Evolutionary conservation across 2,329 filamentous ascomycete genomes (phyloP).

Genomic region (Rhytidhysteron rufulum): DNA sequence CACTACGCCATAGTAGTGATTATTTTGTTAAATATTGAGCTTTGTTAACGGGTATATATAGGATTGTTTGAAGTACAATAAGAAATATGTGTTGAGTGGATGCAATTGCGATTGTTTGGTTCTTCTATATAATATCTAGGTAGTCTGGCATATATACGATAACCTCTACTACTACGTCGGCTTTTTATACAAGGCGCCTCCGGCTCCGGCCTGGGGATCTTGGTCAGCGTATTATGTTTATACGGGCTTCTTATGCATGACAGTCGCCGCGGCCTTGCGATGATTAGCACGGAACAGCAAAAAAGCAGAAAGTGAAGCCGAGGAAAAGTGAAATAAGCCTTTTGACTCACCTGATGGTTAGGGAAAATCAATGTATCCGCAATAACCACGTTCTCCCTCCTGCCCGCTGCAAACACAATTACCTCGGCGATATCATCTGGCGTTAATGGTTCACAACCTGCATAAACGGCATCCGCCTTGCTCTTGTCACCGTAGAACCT

Average conservation of each 20-base stretch:
- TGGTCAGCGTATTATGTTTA: constrained; percentile 3
- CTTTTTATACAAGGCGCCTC: constrained; percentile 15
- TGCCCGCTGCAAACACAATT: constrained; percentile 77
- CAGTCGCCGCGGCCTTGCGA: constrained; percentile 30
- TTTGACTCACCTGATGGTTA: constrained; percentile 80
- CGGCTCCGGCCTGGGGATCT: constrained; percentile 15
- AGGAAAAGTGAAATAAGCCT: too few species aligned
- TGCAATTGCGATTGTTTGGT: too few species aligned
- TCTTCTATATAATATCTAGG: too few species aligned
- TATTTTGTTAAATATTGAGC: too few species aligned
- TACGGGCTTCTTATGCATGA: constrained; percentile 30
- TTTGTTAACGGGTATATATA: too few species aligned
- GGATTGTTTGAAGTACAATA: too few species aligned
- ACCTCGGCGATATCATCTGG: constrained; percentile 89
- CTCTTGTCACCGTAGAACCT: constrained; percentile 83
- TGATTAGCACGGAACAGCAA: constrained; percentile 9
- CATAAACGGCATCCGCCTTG: constrained; percentile 88
- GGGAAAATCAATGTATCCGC: constrained; percentile 86
- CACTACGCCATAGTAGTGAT: too few species aligned
- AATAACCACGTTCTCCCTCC: constrained; percentile 85
- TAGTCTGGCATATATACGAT: not conserved
- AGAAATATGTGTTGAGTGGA: too few species aligned
- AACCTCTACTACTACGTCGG: constrained; percentile 1
- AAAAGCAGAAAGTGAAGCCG: constrained; percentile 5
- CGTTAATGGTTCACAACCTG: constrained; percentile 68